These are phyloP conservation scores for Pseudocercospora cruenta DNA, from an alignment of 2,329 filamentous ascomycete species.

Conservation along the genomic window DNA sequence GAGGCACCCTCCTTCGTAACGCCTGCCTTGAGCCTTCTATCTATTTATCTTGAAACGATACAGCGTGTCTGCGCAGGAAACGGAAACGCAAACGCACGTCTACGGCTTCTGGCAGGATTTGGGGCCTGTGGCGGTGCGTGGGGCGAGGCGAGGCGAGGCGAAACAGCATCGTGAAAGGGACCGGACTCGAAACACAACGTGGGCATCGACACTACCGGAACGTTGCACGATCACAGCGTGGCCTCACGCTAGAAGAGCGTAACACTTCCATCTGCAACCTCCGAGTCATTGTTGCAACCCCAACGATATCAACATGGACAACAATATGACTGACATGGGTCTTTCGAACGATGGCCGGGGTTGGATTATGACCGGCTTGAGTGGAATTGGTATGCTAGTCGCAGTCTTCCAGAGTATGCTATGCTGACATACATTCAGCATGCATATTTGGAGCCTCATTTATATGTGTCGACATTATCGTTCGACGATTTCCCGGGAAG, in stretches of 20 bases:
- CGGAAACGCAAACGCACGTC: no score
- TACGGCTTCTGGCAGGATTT: neutral
- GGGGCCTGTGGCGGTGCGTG: conserved; percentile 20
- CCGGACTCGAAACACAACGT: conserved; percentile 17
- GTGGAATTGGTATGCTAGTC: conserved; percentile 69
- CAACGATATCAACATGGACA: neutral
- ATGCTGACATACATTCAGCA: conserved; percentile 41
- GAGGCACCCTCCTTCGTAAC: neutral
- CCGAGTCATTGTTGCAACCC: neutral
- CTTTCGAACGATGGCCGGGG: conserved; percentile 82
- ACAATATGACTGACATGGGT: conserved; percentile 42
- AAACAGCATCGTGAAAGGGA: neutral
- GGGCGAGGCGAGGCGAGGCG: neutral
- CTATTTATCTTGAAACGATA: neutral
- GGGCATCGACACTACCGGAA: neutral
- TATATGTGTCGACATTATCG: conserved; percentile 81
- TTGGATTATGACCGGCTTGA: conserved; percentile 85
- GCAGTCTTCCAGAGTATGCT: neutral
- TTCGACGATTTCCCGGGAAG: conserved; percentile 73
- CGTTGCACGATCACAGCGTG: conserved; percentile 7
- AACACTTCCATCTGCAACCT: neutral
- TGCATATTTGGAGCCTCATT: conserved; percentile 75
- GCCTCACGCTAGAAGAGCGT: conserved; percentile 1
- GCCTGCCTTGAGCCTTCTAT: neutral
- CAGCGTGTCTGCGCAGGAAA: neutral